A percentile compares a stretch with the other conserved stretches of the same genome.
phyloP scores from a whole-genome alignment of 192 early-diverging fungal genomes.

The Rhizophagus clarus region DNA sequence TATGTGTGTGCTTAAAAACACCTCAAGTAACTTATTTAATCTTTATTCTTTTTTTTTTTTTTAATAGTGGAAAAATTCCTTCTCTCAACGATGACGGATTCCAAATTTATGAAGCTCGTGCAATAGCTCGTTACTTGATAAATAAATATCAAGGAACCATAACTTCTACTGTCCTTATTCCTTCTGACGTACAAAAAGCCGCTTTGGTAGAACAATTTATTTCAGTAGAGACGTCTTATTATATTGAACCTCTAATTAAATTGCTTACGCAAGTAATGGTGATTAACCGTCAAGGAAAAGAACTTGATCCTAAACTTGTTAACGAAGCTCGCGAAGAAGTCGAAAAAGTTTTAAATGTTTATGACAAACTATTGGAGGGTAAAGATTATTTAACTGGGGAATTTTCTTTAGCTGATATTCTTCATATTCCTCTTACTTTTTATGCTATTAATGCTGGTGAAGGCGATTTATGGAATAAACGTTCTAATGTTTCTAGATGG shows the following conservation, averaged over 20 bases:
- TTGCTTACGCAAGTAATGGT: neutral
- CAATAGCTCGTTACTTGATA: slow-evolving; percentile 43
- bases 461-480: slow-evolving; percentile 15
- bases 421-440: slow-evolving; percentile 17
- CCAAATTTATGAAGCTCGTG: slow-evolving; percentile 42
- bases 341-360: slow-evolving; percentile 18
- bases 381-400: slow-evolving; percentile 33
- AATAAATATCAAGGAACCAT: no score
- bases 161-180: slow-evolving; percentile 33
- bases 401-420: slow-evolving; percentile 27
- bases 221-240: slow-evolving; percentile 31
- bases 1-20: no score
- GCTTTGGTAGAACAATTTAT: slow-evolving; percentile 40
- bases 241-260: neutral
- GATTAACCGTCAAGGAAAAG: neutral
- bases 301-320: slow-evolving; percentile 1
- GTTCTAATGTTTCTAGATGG: slow-evolving; percentile 34
- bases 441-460: neutral
- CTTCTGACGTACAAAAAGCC: slow-evolving; percentile 32
- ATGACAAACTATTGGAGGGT: slow-evolving; percentile 32
- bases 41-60: neutral
- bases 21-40: neutral
- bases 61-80: slow-evolving; percentile 40
- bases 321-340: neutral
- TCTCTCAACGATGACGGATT: slow-evolving; percentile 40